Conservation (phyloP, 192 early-diverging fungal genomes). For the Linnemannia schmuckeri region DNA sequence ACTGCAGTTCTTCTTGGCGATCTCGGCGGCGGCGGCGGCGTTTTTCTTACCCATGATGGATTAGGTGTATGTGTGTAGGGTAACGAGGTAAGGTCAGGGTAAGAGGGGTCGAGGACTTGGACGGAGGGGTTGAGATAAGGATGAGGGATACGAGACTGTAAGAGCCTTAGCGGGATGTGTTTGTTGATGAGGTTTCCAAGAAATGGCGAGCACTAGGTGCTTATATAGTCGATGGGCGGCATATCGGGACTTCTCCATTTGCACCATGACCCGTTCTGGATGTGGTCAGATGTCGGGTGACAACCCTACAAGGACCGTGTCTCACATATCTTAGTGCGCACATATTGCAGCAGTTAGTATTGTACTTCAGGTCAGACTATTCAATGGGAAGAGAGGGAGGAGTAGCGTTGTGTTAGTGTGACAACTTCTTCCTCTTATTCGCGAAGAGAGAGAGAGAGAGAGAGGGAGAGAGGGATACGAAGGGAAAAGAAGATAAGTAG, state of each 20-base stretch:
- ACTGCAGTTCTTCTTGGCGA: conserved; percentile 48
- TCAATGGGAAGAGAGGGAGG: too few species aligned
- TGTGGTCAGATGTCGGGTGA: conserved; percentile 1
- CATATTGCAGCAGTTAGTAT: background rate
- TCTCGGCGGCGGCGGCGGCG: conserved; percentile 39
- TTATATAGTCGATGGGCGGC: background rate
- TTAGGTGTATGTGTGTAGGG: background rate
- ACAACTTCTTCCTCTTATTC: too few species aligned
- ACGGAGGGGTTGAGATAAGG: too few species aligned
- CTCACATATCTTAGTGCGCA: background rate
- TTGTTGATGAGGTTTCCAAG: background rate
- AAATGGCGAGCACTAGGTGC: background rate
- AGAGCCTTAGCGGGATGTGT: background rate
- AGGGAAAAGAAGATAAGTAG: too few species aligned
- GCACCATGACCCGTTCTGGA: background rate
- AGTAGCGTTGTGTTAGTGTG: too few species aligned
- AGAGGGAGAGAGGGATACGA: background rate
- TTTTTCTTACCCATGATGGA: conserved; percentile 47
- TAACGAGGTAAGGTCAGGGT: background rate
- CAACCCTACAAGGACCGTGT: background rate
- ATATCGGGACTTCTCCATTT: background rate
- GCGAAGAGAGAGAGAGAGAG: too few species aligned
- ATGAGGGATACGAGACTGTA: too few species aligned
- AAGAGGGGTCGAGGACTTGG: background rate
- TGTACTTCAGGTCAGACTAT: background rate